These are phyloP conservation scores for Mentha longifolia DNA, from an alignment of 257 asterid genomes.

Conservation along the genomic window DNA sequence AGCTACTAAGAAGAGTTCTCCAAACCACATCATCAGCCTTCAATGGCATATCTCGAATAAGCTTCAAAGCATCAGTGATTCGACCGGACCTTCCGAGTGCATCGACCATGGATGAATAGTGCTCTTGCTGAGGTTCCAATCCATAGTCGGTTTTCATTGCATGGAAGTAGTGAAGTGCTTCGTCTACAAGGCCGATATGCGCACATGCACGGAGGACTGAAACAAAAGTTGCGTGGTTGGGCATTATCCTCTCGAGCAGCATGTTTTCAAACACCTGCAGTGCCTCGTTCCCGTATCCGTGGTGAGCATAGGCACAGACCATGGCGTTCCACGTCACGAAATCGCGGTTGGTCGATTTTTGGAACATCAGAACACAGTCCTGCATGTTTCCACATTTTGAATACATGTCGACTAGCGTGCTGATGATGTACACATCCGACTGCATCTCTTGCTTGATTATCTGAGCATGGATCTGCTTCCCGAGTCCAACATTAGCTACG, in stretches of 20 bases:
- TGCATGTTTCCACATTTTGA: slow-evolving; percentile 86
- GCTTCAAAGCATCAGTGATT: slow-evolving; percentile 63
- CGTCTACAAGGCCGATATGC: slow-evolving; percentile 71
- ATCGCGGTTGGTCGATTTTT: slow-evolving; percentile 67
- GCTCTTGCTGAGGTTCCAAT: slow-evolving; percentile 78
- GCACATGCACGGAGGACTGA: slow-evolving; percentile 94
- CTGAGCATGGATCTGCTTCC: slow-evolving; percentile 92
- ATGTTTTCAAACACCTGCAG: slow-evolving; percentile 57
- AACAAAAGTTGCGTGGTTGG: slow-evolving; percentile 85
- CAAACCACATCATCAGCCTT: slow-evolving; percentile 87
- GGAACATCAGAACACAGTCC: slow-evolving; percentile 70
- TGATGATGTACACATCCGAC: slow-evolving; percentile 68
- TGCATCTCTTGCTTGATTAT: slow-evolving; percentile 80
- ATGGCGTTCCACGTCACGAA: slow-evolving; percentile 89
- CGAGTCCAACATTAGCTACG: slow-evolving; percentile 79
- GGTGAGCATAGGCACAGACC: slow-evolving; percentile 84
- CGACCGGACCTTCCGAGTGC: slow-evolving; percentile 69
- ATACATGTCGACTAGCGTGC: slow-evolving; percentile 96
- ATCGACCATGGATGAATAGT: slow-evolving; percentile 90
- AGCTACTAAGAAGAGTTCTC: slow-evolving; percentile 84
- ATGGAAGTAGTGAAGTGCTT: slow-evolving; percentile 64
- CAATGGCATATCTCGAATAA: slow-evolving; percentile 80
- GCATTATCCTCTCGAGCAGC: slow-evolving; percentile 57
- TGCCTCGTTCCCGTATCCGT: slow-evolving; percentile 76
- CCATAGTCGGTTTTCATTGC: slow-evolving; percentile 58